A percentile compares a stretch with the other conserved stretches of the same genome.
Evolutionary conservation across 108 stramenopile genomes (phyloP).

Genomic region (Cyclotella distinguenda): DNA sequence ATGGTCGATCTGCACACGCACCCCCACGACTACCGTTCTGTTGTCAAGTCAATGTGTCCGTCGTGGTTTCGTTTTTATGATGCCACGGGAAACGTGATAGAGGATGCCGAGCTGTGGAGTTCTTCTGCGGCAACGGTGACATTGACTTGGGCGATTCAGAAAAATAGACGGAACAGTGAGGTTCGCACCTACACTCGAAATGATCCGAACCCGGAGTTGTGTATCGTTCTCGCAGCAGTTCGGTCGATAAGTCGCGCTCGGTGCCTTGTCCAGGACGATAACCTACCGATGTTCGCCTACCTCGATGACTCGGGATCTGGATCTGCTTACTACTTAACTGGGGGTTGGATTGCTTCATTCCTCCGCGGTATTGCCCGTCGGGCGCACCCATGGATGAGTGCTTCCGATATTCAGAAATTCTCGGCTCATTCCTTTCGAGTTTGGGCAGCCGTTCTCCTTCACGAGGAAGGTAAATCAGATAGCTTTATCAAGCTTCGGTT

Average conservation of each 20-base stretch:
- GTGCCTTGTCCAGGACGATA: not conserved
- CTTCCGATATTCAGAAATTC: not conserved
- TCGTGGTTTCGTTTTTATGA: no score
- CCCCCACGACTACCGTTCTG: no score
- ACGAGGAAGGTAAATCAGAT: not conserved
- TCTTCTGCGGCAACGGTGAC: no score
- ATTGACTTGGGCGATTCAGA: conserved; percentile 8
- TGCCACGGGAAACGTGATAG: no score
- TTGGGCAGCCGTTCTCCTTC: conserved; percentile 11
- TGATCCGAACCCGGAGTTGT: not conserved
- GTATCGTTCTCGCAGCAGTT: not conserved
- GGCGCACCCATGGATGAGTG: not conserved
- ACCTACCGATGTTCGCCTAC: conserved; percentile 1
- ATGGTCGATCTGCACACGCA: no score
- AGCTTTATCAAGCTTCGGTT: conserved; percentile 1
- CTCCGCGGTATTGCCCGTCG: not conserved
- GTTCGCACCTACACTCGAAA: not conserved
- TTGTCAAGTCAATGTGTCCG: no score
- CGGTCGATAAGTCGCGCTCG: not conserved
- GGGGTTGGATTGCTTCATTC: not conserved
- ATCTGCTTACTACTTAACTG: not conserved
- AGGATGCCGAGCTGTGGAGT: no score
- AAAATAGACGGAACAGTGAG: conserved; percentile 10
- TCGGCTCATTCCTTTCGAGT: conserved; percentile 13
- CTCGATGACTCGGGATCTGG: not conserved